phyloP scores from a whole-genome alignment of 495 filamentous ascomycete genomes.

The Penicillium chermesinum region DNA sequence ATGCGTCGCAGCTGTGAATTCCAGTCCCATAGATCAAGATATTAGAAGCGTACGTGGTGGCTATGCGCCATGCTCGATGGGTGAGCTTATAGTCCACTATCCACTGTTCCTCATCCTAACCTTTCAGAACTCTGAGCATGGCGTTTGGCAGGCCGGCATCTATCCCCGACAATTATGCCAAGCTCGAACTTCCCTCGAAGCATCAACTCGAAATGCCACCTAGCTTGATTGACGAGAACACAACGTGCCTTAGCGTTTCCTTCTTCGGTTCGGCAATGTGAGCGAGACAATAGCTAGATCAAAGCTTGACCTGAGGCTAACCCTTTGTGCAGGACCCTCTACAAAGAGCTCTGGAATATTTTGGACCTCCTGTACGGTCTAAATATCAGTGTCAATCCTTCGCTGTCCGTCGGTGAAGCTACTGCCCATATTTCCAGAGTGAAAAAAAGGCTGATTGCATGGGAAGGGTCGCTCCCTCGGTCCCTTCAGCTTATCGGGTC shows the following conservation, averaged over 20 bases:
- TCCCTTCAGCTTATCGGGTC: slow-evolving; percentile 8
- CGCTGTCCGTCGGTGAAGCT: slow-evolving; percentile 10
- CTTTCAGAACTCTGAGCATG: slow-evolving; percentile 40
- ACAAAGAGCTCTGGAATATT: slow-evolving; percentile 25
- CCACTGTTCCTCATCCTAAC: slow-evolving; percentile 1
- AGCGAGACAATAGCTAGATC: background rate
- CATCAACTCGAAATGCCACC: slow-evolving; percentile 17
- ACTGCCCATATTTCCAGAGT: slow-evolving; percentile 13
- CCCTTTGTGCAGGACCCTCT: slow-evolving; percentile 12
- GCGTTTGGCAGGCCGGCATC: slow-evolving; percentile 39
- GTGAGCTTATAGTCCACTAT: slow-evolving; percentile 8
- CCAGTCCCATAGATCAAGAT: slow-evolving; percentile 35
- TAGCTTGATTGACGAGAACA: slow-evolving; percentile 12
- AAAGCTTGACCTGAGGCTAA: background rate
- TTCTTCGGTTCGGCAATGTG: slow-evolving; percentile 39
- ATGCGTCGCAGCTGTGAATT: slow-evolving; percentile 27
- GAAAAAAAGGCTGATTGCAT: slow-evolving; percentile 15
- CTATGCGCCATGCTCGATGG: slow-evolving; percentile 42
- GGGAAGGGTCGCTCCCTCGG: slow-evolving; percentile 13
- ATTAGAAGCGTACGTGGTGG: slow-evolving; percentile 42
- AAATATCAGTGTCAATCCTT: slow-evolving; percentile 31
- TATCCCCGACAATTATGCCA: slow-evolving; percentile 36
- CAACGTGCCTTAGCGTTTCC: slow-evolving; percentile 11
- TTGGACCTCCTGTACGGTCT: slow-evolving; percentile 37
- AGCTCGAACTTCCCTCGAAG: slow-evolving; percentile 32